Percentiles rank a stretch among this genome's conserved stretches.
Evolutionary conservation across 2,329 filamentous ascomycete genomes (phyloP).

Genomic region (Alternaria triticimaculans): DNA sequence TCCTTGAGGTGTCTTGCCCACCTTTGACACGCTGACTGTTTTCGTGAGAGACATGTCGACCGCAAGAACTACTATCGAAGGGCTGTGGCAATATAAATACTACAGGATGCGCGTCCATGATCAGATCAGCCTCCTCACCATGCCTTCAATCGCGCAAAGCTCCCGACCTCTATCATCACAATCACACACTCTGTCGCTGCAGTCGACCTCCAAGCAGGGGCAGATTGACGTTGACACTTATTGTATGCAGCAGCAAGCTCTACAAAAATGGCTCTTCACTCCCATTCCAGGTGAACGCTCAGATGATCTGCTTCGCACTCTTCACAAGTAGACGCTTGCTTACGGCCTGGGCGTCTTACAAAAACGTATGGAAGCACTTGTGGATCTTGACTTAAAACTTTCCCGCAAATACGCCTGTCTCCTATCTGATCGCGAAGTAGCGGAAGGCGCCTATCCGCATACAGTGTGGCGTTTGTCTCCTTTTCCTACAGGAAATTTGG

Average conservation of each 20-base stretch:
- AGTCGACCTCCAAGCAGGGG: background rate
- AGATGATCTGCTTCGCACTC: background rate
- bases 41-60: background rate
- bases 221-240: no score
- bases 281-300: background rate
- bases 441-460: background rate
- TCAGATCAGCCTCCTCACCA: no score
- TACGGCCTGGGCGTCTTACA: no score
- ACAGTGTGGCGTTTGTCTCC: background rate
- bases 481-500: background rate
- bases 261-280: slow-evolving; percentile 1
- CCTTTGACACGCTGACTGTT: background rate
- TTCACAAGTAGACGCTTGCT: background rate
- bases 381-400: background rate
- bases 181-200: no score
- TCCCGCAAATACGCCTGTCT: background rate
- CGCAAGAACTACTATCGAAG: background rate
- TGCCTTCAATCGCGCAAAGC: no score
- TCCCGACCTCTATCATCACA: no score
- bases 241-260: no score
- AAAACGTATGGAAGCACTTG: background rate
- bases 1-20: background rate
- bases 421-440: background rate
- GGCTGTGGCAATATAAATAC: no score
- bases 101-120: no score